Conservation (phyloP, 306 rosid genomes). For the Castanopsis chinensis region DNA sequence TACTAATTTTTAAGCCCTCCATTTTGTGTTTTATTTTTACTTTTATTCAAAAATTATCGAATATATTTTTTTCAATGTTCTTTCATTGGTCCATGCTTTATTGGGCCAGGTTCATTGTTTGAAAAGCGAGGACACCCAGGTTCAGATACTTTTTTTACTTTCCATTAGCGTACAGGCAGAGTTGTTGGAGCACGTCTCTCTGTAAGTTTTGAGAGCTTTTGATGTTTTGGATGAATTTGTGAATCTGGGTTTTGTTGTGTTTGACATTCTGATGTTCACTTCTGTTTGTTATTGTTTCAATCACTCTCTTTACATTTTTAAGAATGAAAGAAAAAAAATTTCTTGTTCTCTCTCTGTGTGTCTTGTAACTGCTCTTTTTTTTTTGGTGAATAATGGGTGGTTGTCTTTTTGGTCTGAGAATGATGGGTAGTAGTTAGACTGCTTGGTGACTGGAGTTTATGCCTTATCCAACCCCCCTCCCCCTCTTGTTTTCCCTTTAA, state of each 20-base stretch:
- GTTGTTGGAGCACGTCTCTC: slow-evolving; percentile 12
- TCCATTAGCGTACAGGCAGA: neutral
- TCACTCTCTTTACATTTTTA: neutral
- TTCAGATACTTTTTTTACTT: neutral
- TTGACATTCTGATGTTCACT: neutral
- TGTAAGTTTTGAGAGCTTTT: neutral
- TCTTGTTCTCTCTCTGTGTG: neutral
- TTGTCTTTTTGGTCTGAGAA: neutral
- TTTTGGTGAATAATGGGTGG: neutral
- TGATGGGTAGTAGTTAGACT: neutral
- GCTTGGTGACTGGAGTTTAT: too few relatives aligned
- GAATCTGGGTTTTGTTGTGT: slow-evolving; percentile 4
- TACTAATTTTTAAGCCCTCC: neutral
- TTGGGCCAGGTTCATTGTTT: slow-evolving; percentile 11
- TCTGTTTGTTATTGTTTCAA: neutral
- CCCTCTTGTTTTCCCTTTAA: too few relatives aligned
- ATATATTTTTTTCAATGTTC: neutral
- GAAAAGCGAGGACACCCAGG: slow-evolving; percentile 30
- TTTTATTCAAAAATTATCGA: neutral
- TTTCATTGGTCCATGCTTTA: neutral
- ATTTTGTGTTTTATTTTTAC: neutral
- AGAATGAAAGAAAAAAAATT: neutral
- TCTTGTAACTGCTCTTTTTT: neutral
- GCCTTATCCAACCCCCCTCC: too few relatives aligned
- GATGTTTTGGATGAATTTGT: slow-evolving; percentile 16